Conservation (phyloP, 345 rosid species). For the Lepidium sativum region DNA sequence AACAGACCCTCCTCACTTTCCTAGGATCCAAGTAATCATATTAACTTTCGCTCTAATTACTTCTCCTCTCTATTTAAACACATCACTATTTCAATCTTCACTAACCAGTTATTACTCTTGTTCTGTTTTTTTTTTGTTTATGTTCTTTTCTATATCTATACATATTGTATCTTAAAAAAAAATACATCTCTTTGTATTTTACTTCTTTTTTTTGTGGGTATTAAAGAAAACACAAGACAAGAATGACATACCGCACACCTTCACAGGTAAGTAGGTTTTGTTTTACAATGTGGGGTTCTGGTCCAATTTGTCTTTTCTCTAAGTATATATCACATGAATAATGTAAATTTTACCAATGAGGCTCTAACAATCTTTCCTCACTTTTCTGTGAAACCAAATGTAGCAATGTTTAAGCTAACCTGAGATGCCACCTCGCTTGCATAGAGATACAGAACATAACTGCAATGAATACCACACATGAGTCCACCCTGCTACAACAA, state of each 20-base stretch:
- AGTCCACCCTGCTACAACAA: conserved; percentile 17
- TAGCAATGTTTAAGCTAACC: conserved; percentile 41
- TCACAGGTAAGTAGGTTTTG: conserved; percentile 4
- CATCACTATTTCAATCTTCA: background rate
- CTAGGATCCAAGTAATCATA: conserved; percentile 23
- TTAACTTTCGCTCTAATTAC: background rate
- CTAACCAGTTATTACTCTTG: background rate
- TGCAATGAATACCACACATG: conserved; percentile 37
- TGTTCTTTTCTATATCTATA: conserved; percentile 20
- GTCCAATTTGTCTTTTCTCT: background rate
- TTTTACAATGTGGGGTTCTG: background rate
- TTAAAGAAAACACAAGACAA: conserved; percentile 16
- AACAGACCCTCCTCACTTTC: conserved; percentile 22
- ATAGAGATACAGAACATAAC: conserved; percentile 60
- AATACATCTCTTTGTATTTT: conserved; percentile 22
- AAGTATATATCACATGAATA: conserved; percentile 1
- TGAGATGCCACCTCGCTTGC: conserved; percentile 73
- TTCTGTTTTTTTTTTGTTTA: background rate
- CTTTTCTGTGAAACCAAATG: background rate
- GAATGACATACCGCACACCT: conserved; percentile 13
- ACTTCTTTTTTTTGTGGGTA: background rate
- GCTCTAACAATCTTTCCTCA: background rate
- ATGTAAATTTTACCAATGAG: conserved; percentile 9
- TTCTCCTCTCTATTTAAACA: conserved; percentile 21
- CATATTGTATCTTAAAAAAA: conserved; percentile 10